Percentiles rank a stretch among this genome's conserved stretches.
phyloP scores from a whole-genome alignment of 495 filamentous ascomycete genomes.

The Xeromyces bisporus region DNA sequence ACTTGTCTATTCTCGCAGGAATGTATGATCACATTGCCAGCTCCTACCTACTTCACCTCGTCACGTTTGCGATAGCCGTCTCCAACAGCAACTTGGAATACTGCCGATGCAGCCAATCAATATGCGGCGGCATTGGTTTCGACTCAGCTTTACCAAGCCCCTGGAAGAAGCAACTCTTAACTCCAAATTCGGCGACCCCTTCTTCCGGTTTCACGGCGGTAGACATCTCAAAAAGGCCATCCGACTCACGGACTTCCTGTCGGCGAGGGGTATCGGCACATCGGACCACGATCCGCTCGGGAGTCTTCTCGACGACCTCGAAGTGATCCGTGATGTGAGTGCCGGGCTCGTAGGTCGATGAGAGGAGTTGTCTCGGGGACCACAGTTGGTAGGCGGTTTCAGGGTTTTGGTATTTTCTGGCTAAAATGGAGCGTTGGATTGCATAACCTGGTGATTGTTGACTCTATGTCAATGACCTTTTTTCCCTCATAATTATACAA shows the following conservation, averaged over 20 bases:
- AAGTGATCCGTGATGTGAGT: constrained; percentile 61
- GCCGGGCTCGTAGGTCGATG: constrained; percentile 40
- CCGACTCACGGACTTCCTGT: constrained; percentile 36
- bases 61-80: constrained; percentile 26
- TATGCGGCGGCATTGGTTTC: constrained; percentile 35
- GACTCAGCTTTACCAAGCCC: constrained; percentile 29
- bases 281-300: constrained; percentile 42
- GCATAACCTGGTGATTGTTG: constrained; percentile 46
- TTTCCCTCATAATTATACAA: too few relatives aligned
- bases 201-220: constrained; percentile 42
- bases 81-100: constrained; percentile 49
- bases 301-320: constrained; percentile 51
- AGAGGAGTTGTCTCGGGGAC: constrained; percentile 35
- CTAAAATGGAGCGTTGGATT: constrained; percentile 42
- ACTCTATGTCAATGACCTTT: too few relatives aligned
- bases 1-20: too few relatives aligned
- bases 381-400: constrained; percentile 49
- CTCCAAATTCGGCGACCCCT: constrained; percentile 41
- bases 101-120: constrained; percentile 42
- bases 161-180: constrained; percentile 53
- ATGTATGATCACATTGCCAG: too few relatives aligned
- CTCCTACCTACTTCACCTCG: not conserved
- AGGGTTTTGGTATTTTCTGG: constrained; percentile 42
- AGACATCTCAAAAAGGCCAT: constrained; percentile 55
- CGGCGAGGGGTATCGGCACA: constrained; percentile 50